These are phyloP conservation scores for Mycena albidolilacea DNA, from an alignment of 768 basidiomycete genomes.

Conservation along the genomic window DNA sequence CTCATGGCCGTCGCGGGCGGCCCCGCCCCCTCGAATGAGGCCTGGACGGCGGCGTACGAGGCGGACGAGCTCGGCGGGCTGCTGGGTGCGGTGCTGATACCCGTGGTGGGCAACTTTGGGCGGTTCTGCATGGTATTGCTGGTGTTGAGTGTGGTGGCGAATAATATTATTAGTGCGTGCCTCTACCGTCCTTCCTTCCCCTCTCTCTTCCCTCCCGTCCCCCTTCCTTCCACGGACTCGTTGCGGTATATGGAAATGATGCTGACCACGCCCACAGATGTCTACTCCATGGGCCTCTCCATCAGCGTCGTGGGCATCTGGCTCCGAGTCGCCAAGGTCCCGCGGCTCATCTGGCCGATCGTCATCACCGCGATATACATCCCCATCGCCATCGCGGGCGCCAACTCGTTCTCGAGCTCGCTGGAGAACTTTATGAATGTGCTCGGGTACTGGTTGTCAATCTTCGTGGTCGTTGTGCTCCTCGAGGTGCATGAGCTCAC, in stretches of 20 bases:
- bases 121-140: slow-evolving; percentile 72
- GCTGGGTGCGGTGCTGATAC: slow-evolving; percentile 63
- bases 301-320: too few species aligned
- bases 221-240: too few species aligned
- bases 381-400: slow-evolving; percentile 61
- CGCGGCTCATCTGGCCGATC: slow-evolving; percentile 50
- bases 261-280: slow-evolving; percentile 51
- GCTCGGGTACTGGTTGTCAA: too few species aligned
- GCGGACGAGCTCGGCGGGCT: slow-evolving; percentile 61
- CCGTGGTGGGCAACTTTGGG: slow-evolving; percentile 65
- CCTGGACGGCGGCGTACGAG: slow-evolving; percentile 54
- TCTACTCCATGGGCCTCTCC: too few species aligned
- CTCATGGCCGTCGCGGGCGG: slow-evolving; percentile 51
- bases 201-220: too few species aligned
- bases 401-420: slow-evolving; percentile 47
- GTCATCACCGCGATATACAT: slow-evolving; percentile 60
- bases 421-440: too few species aligned
- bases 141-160: slow-evolving; percentile 61
- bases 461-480: slow-evolving; percentile 53
- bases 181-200: slow-evolving; percentile 55
- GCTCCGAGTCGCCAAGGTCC: too few species aligned
- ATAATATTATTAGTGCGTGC: slow-evolving; percentile 69
- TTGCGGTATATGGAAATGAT: too few species aligned
- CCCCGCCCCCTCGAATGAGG: slow-evolving; percentile 48
- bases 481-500: slow-evolving; percentile 35